phyloP scores from a whole-genome alignment of 2,329 filamentous ascomycete species.

The Hypoxylon sp. region DNA sequence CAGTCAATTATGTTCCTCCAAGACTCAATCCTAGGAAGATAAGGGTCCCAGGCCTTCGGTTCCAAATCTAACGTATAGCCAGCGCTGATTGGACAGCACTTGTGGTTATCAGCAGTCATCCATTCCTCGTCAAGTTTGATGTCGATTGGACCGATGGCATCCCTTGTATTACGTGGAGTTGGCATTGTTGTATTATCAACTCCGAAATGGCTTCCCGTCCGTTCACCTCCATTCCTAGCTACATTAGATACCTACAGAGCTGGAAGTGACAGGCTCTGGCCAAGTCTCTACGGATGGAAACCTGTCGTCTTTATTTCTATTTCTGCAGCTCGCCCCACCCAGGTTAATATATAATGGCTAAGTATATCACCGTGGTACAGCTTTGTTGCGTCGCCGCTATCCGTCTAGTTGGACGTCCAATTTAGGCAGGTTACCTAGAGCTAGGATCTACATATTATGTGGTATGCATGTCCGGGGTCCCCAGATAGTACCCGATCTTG shows the following conservation, averaged over 20 bases:
- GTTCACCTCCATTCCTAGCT: background rate
- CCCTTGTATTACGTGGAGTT: background rate
- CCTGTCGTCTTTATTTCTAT: constrained; percentile 9
- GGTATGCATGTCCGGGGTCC: constrained; percentile 7
- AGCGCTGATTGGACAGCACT: constrained; percentile 15
- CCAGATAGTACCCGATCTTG: constrained; percentile 34
- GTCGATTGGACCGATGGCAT: constrained; percentile 9
- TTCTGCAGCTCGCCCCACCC: constrained; percentile 10
- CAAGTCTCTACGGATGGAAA: constrained; percentile 1
- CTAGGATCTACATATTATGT: constrained; percentile 30
- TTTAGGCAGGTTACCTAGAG: constrained; percentile 48
- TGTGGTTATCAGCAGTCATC: background rate
- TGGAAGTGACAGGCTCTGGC: constrained; percentile 1
- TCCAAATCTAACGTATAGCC: background rate
- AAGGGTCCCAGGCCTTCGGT: constrained; percentile 6
- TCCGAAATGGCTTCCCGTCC: background rate
- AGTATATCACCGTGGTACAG: constrained; percentile 24
- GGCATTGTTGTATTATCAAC: background rate
- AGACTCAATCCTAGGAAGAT: constrained; percentile 17
- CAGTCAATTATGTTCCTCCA: constrained; percentile 1
- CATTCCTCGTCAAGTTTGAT: constrained; percentile 10
- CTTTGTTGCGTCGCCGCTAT: constrained; percentile 30
- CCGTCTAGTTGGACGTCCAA: constrained; percentile 39
- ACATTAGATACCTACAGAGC: background rate
- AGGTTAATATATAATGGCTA: constrained; percentile 35